Percentiles rank a stretch among this genome's conserved stretches.
phyloP scores from a whole-genome alignment of 192 early-diverging fungal species.

The Linnemannia hyalina region DNA sequence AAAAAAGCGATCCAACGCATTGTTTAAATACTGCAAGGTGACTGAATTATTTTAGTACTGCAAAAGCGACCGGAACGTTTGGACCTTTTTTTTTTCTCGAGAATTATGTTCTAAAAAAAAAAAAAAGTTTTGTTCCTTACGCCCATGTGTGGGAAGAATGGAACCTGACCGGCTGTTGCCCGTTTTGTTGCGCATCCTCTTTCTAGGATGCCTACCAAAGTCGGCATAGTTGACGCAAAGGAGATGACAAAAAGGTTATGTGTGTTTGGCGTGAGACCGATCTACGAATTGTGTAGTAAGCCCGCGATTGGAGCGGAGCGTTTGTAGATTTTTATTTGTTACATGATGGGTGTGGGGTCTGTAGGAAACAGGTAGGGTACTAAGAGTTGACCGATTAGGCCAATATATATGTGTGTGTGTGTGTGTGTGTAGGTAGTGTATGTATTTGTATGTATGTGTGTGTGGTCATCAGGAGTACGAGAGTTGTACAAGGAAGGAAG shows the following conservation, averaged over 20 bases:
- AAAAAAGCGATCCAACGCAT: neutral
- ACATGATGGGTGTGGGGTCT: too few species aligned
- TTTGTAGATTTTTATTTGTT: too few species aligned
- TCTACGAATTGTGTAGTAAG: too few species aligned
- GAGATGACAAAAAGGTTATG: neutral
- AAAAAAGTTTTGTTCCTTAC: neutral
- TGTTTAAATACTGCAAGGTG: neutral
- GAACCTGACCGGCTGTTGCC: neutral
- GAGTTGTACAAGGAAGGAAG: neutral
- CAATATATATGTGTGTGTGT: too few species aligned
- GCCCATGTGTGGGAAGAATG: neutral
- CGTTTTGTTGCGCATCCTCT: neutral
- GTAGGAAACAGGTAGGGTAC: too few species aligned
- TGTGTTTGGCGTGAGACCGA: too few species aligned
- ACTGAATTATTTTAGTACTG: neutral
- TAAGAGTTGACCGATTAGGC: too few species aligned
- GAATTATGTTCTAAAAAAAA: neutral
- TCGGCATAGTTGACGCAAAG: neutral
- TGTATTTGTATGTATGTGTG: neutral
- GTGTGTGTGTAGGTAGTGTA: neutral
- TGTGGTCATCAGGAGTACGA: slow-evolving; percentile 1
- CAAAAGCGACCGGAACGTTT: neutral
- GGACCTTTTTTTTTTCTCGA: neutral
- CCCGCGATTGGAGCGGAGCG: too few species aligned
- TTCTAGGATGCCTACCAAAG: neutral